Base-by-base conservation (phyloP, 148 eudicot genomes). In the Limonium bicolor region DNA sequence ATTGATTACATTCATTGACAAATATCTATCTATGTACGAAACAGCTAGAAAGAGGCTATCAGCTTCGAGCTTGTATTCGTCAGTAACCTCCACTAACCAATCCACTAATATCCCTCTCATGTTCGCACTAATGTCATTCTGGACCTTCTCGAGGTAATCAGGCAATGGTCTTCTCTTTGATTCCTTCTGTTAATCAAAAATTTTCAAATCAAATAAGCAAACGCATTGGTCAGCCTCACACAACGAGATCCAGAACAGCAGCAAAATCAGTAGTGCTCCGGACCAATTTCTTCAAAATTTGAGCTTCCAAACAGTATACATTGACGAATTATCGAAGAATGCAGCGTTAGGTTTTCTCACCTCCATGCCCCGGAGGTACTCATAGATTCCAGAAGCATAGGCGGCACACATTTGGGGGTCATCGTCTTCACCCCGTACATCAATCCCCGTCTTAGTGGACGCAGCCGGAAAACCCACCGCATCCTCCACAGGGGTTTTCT, bases 341-440 rank as follows among this genome's bases (percentile, higher is more conserved):
- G 12, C 5, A 36, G 20, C 21, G 6, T 23, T 48, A 32, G 7
- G 7, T 9, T 14, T 20, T 22, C 47, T 26, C 34, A 90, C 99
- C 95, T 90, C 99, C 95, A 85, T 70, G n/a, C 63, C 48, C 4
- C 63, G 69, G 22, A 90, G 82, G 39, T 90, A 90, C 2, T 58
- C 65, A 48, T 90, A 80, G 4, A 90, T 84, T 14, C 69, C 77
- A 32, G 66, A 33, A 51, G 62, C 79, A 52, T 79, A 83, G 20
- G 75, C 54, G 20, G 27, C 67, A 53, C 92, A 80, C 92, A 88
- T 68, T 40, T 83, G 86, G 4, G 83, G 86, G 36, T 77, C 86
- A 53, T 65, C 72, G 15, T 43, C 48, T 4, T 28, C 24, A 3
- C 36, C 33, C 36, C 22, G 45, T 4, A 14, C 65, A 43, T 66